Evolutionary conservation across 2,329 filamentous ascomycete species (phyloP).

Genomic region (Arthrocladium fulminans): DNA sequence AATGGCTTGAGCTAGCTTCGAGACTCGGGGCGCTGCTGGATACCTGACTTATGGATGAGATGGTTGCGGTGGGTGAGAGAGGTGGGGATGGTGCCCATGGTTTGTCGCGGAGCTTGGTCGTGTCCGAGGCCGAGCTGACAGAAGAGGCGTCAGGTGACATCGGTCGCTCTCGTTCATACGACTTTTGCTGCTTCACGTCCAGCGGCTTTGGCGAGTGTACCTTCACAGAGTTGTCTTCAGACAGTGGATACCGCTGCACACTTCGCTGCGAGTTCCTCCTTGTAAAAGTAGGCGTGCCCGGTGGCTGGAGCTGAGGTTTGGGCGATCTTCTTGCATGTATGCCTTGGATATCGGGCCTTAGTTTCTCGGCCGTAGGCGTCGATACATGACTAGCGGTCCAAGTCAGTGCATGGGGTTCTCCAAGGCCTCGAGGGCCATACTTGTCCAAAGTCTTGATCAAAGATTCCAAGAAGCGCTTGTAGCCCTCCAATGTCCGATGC

Average conservation of each 20-base stretch:
- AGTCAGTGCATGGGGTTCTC: background rate
- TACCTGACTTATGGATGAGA: conserved; percentile 19
- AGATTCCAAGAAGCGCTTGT: conserved; percentile 41
- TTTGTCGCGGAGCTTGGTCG: conserved; percentile 15
- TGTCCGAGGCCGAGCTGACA: conserved; percentile 15
- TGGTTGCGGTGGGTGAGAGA: conserved; percentile 15
- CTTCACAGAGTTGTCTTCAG: background rate
- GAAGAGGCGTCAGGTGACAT: conserved; percentile 18
- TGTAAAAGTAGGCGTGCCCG: background rate
- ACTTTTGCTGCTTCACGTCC: conserved; percentile 3
- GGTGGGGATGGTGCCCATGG: conserved; percentile 15
- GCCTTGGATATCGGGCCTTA: conserved; percentile 19
- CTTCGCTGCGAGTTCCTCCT: background rate
- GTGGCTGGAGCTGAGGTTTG: background rate
- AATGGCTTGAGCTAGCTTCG: conserved; percentile 28
- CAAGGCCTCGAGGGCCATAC: conserved; percentile 28
- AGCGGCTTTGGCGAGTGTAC: background rate
- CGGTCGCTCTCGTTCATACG: conserved; percentile 12
- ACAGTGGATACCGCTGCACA: background rate
- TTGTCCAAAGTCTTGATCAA: conserved; percentile 37
- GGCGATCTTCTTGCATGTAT: conserved; percentile 9
- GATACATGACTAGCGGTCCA: background rate
- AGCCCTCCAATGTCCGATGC: conserved; percentile 41
- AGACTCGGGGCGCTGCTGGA: conserved; percentile 15
- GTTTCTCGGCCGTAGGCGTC: conserved; percentile 10